phyloP scores from a whole-genome alignment of 441 rosid species.

The Flueggea neowawraea region DNA sequence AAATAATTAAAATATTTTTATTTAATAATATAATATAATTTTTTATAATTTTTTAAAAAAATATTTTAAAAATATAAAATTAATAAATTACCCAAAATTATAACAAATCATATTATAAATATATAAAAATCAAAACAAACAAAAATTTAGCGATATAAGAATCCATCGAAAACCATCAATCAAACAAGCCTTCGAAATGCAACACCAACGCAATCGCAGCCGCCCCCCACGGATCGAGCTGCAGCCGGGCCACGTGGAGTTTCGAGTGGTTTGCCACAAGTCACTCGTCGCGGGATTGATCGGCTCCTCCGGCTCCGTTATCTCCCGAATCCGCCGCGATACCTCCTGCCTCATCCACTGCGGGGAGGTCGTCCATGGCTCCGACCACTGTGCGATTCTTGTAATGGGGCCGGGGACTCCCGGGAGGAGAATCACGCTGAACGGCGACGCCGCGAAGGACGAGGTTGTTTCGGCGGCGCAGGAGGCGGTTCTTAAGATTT shows the following conservation, averaged over 20 bases:
- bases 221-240: constrained; percentile 13
- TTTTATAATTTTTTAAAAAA: too few species aligned
- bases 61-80: too few species aligned
- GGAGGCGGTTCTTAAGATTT: constrained; percentile 59
- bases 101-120: too few species aligned
- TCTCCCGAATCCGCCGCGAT: constrained; percentile 41
- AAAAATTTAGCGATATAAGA: too few species aligned
- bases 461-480: constrained; percentile 48
- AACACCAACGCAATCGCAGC: constrained; percentile 15
- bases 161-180: too few species aligned
- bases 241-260: constrained; percentile 32
- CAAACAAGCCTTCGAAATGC: too few species aligned
- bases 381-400: constrained; percentile 42
- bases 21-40: too few species aligned
- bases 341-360: constrained; percentile 39
- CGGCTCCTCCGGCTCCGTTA: constrained; percentile 34
- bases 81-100: too few species aligned
- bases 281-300: constrained; percentile 43
- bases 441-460: constrained; percentile 22
- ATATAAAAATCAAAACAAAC: too few species aligned
- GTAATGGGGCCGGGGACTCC: constrained; percentile 42
- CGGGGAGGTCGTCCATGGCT: constrained; percentile 26
- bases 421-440: constrained; percentile 29
- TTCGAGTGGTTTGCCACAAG: constrained; percentile 49
- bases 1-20: too few species aligned